Evolutionary conservation across 495 filamentous ascomycete genomes (phyloP), one percentile per base, ranked within the genome.

Genomic region (Aspergillus coremiiformis): DNA sequence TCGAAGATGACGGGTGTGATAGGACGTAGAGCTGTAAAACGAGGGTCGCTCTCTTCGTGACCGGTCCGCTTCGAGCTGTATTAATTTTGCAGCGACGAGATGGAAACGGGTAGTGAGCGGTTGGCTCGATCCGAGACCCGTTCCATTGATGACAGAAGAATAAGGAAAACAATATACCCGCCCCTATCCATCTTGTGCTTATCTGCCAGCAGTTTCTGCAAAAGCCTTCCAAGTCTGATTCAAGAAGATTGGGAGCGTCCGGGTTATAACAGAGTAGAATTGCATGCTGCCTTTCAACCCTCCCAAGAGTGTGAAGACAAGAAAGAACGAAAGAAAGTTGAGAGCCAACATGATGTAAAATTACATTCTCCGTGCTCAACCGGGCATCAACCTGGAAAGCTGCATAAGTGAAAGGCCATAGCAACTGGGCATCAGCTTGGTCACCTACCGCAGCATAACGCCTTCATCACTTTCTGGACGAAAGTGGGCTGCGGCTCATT

Each of bases 381-480:
- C 51, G 57, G 26, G 46, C 56, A 39, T 65, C 66, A 66, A 70
- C 66, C 66, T 65, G 62, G 58, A 57, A 51, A 56, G 53, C 48
- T 53, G 54, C 26, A 68, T 71, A 55, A 69, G 64, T 63, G 52
- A 44, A 54, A 41, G 52, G 42, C 12, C 41, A 50, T 44, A 52
- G 56, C 44, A 55, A 30, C 39, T 42, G 56, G 48, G 29, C 17
- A 39, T 44, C 39, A 44, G 30, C 17, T 30, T 22, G 30, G 39
- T 74, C 72, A 76, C 75, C 79, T 84, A 79, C 87, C 83, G 73
- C 87, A 91, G 78, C 87, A 91, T 33, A 91, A 71, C 54, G 78
- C 79, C 73, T 89, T 90, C 85, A 87, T 84, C 69, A 90, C 74
- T 69, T 90, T 90, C 63, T 79, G 77, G 17, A 73, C 56, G 44